phyloP scores from a whole-genome alignment of 768 basidiomycete species.

The Suillus lakei region DNA sequence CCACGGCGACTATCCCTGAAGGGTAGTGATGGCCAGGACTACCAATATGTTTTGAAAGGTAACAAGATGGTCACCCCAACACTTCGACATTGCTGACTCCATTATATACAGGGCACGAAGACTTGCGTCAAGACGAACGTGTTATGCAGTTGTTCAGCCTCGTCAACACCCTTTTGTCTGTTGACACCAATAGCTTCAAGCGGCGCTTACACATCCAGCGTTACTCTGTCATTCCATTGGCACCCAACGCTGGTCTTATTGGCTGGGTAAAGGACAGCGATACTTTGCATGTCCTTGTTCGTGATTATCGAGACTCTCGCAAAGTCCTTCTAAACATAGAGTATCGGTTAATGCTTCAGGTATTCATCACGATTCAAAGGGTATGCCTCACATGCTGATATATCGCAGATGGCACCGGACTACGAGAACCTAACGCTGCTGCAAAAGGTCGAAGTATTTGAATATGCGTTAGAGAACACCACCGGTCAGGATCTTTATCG shows the following conservation, averaged over 20 bases:
- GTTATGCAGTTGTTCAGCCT: constrained; percentile 99
- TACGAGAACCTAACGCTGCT: constrained; percentile 93
- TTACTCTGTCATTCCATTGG: constrained; percentile 91
- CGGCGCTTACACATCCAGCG: constrained; percentile 93
- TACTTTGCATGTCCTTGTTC: constrained; percentile 93
- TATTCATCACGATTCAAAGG: constrained; percentile 65
- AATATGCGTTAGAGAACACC: constrained; percentile 97
- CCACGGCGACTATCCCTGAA: constrained; percentile 86
- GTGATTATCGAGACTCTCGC: constrained; percentile 93
- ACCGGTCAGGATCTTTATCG: constrained; percentile 97
- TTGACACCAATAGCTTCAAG: constrained; percentile 95
- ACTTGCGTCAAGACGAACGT: constrained; percentile 97
- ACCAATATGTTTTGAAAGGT: constrained; percentile 94
- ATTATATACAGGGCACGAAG: constrained; percentile 81
- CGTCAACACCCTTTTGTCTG: constrained; percentile 91
- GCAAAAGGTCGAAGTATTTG: constrained; percentile 99
- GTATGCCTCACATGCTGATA: constrained; percentile 34
- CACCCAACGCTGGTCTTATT: constrained; percentile 91
- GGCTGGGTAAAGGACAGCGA: constrained; percentile 98
- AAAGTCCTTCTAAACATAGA: constrained; percentile 98
- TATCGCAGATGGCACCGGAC: constrained; percentile 92
- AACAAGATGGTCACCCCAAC: not conserved
- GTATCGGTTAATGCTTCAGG: constrained; percentile 98
- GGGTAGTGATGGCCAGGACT: constrained; percentile 92
- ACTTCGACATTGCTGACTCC: constrained; percentile 7